These are phyloP conservation scores for Candida stauntonica DNA, from an alignment of 805 yeast genomes.

Conservation along the genomic window DNA sequence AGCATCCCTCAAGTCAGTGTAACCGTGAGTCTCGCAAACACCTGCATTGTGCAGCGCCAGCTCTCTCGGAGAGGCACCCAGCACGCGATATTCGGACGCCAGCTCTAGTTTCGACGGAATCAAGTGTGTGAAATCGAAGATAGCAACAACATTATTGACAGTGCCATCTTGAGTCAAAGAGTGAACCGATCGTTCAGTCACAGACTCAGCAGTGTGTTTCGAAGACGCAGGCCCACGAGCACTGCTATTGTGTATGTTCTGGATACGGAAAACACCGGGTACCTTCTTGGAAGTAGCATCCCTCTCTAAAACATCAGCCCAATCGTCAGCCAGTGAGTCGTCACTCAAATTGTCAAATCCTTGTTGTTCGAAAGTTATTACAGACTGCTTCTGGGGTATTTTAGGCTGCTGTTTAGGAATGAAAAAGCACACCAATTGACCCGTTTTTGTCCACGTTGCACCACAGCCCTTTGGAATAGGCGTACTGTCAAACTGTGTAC, in stretches of 20 bases:
- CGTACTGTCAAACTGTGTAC: slow-evolving; percentile 57
- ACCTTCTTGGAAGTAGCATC: slow-evolving; percentile 47
- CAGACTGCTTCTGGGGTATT: slow-evolving; percentile 32
- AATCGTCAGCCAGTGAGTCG: slow-evolving; percentile 63
- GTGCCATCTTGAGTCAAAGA: slow-evolving; percentile 11
- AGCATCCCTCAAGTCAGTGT: slow-evolving; percentile 59
- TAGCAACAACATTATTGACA: slow-evolving; percentile 47
- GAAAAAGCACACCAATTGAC: slow-evolving; percentile 79
- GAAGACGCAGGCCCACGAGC: slow-evolving; percentile 2
- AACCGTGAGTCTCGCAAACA: slow-evolving; percentile 63
- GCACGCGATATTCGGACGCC: slow-evolving; percentile 60
- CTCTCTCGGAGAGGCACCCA: slow-evolving; percentile 59
- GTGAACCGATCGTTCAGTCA: slow-evolving; percentile 20
- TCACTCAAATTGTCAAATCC: slow-evolving; percentile 47
- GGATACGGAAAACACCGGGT: slow-evolving; percentile 39
- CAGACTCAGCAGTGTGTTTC: slow-evolving; percentile 9
- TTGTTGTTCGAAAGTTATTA: slow-evolving; percentile 49
- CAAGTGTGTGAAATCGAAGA: slow-evolving; percentile 61
- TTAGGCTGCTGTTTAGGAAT: slow-evolving; percentile 45
- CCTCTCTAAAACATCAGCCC: slow-evolving; percentile 59
- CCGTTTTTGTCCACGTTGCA: slow-evolving; percentile 79
- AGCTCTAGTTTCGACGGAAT: slow-evolving; percentile 72
- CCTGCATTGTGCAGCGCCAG: slow-evolving; percentile 66
- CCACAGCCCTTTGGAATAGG: slow-evolving; percentile 95
- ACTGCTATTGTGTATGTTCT: slow-evolving; percentile 11